A percentile compares a stretch with the other conserved stretches of the same genome.
These are phyloP conservation scores for Emmonsiellopsis sp. DNA, from an alignment of 2,329 filamentous ascomycete genomes.

Conservation along the genomic window DNA sequence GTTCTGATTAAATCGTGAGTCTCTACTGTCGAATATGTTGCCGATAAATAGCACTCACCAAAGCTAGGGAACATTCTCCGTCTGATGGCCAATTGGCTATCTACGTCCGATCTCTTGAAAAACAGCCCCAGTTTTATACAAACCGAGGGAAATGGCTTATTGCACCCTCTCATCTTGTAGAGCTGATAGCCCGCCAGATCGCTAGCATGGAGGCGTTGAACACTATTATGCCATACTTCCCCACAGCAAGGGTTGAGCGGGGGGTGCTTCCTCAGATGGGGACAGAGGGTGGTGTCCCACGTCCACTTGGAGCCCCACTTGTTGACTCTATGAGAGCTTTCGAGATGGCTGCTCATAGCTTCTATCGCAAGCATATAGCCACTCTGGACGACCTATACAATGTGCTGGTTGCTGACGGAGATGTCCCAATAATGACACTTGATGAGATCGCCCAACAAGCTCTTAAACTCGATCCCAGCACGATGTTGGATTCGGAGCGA, in stretches of 20 bases:
- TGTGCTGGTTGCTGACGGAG: conserved; percentile 27
- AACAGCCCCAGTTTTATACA: conserved; percentile 37
- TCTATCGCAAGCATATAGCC: conserved; percentile 26
- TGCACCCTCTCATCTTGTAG: conserved; percentile 28
- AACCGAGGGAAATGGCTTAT: conserved; percentile 36
- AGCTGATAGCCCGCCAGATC: conserved; percentile 43
- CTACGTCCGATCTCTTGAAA: conserved; percentile 33
- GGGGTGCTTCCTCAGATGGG: conserved; percentile 24
- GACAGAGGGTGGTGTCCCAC: conserved; percentile 34
- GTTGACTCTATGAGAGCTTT: conserved; percentile 28
- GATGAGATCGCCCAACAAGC: conserved; percentile 29
- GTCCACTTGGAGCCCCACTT: conserved; percentile 27
- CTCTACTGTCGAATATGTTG: conserved; percentile 3
- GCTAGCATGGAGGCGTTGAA: conserved; percentile 37
- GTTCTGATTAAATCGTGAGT: conserved; percentile 28
- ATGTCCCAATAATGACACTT: conserved; percentile 25
- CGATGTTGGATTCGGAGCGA: conserved; percentile 23
- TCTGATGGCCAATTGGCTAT: conserved; percentile 26
- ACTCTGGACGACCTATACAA: conserved; percentile 31
- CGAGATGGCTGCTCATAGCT: conserved; percentile 21
- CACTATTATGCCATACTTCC: conserved; percentile 44
- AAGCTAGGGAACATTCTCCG: conserved; percentile 8
- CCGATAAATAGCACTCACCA: conserved; percentile 9
- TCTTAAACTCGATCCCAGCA: conserved; percentile 21
- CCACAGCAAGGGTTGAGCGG: conserved; percentile 23